Percentiles rank a stretch among this genome's conserved stretches.
Conservation (phyloP, 2,329 filamentous ascomycete genomes). For the Colletotrichum spaethianum region DNA sequence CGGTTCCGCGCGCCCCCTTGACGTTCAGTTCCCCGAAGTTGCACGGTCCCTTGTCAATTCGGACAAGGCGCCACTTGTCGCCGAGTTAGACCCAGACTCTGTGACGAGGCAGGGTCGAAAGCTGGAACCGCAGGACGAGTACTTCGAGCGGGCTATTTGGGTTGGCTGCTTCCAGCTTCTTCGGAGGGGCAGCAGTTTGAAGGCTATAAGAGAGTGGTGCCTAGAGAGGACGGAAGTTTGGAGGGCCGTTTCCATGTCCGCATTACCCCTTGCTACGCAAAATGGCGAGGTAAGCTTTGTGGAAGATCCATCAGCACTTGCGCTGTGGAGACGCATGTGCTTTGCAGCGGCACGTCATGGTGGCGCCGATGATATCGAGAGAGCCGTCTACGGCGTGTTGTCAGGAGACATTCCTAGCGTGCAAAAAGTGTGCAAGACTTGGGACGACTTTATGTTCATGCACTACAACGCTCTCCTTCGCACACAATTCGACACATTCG, state of each 20-base stretch:
- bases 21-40: conserved; percentile 72
- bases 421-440: conserved; percentile 80
- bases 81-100: conserved; percentile 93
- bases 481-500: conserved; percentile 82
- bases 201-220: conserved; percentile 88
- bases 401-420: conserved; percentile 86
- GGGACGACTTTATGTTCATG: conserved; percentile 90
- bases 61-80: conserved; percentile 78
- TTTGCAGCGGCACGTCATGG: conserved; percentile 79
- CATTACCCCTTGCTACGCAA: conserved; percentile 71
- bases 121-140: conserved; percentile 86
- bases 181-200: conserved; percentile 82
- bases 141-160: conserved; percentile 93
- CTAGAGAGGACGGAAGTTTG: conserved; percentile 88
- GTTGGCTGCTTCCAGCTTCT: conserved; percentile 94
- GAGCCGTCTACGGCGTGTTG: conserved; percentile 91
- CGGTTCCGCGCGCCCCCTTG: conserved; percentile 56
- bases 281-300: conserved; percentile 56
- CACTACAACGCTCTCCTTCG: conserved; percentile 90
- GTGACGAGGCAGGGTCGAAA: conserved; percentile 82
- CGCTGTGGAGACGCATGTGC: conserved; percentile 86
- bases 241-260: conserved; percentile 87
- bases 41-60: conserved; percentile 70
- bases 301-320: conserved; percentile 61
- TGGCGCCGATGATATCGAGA: conserved; percentile 82